A percentile compares a stretch with the other conserved stretches of the same genome.
Evolutionary conservation across 2,329 filamentous ascomycete species (phyloP).

Genomic region (Penicillium rolfsii): DNA sequence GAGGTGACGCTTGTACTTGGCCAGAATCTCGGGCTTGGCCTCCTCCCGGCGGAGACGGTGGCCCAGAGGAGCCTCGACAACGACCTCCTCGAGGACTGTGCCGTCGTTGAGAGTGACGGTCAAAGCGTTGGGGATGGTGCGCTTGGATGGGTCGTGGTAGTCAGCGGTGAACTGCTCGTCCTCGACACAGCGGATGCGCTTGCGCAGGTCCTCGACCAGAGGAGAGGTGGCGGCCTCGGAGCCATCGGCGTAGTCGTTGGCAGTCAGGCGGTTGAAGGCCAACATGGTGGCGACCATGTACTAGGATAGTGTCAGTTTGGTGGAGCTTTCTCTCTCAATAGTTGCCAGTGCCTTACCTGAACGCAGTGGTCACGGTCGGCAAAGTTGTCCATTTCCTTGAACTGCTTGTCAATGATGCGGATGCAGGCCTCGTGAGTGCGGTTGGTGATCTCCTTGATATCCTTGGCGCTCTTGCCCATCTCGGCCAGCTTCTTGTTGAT

Average conservation of each 20-base stretch:
- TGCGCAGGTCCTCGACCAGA: slow-evolving; percentile 85
- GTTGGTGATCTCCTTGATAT: slow-evolving; percentile 92
- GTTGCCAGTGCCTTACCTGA: slow-evolving; percentile 57
- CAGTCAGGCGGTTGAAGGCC: slow-evolving; percentile 88
- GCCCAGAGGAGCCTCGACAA: slow-evolving; percentile 91
- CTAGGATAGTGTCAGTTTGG: slow-evolving; percentile 30
- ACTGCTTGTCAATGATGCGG: slow-evolving; percentile 99
- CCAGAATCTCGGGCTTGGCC: slow-evolving; percentile 94
- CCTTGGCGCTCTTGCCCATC: slow-evolving; percentile 85
- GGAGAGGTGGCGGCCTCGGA: slow-evolving; percentile 87
- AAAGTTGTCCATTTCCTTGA: slow-evolving; percentile 99
- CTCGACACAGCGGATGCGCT: slow-evolving; percentile 95
- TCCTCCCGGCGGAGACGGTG: slow-evolving; percentile 90
- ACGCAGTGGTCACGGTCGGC: slow-evolving; percentile 99
- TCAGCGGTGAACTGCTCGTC: slow-evolving; percentile 92
- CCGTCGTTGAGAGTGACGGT: slow-evolving; percentile 95
- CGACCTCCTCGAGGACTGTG: slow-evolving; percentile 84
- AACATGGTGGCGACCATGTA: slow-evolving; percentile 99
- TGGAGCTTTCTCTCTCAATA: not conserved
- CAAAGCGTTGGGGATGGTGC: slow-evolving; percentile 95
- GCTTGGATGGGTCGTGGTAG: slow-evolving; percentile 91
- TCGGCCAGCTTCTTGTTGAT: slow-evolving; percentile 81
- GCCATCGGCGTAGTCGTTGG: slow-evolving; percentile 90
- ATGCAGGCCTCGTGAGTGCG: slow-evolving; percentile 98
- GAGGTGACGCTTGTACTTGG: slow-evolving; percentile 93